phyloP scores from a whole-genome alignment of 1,284 basidiomycete species.

The Pulveroboletus sp. region DNA sequence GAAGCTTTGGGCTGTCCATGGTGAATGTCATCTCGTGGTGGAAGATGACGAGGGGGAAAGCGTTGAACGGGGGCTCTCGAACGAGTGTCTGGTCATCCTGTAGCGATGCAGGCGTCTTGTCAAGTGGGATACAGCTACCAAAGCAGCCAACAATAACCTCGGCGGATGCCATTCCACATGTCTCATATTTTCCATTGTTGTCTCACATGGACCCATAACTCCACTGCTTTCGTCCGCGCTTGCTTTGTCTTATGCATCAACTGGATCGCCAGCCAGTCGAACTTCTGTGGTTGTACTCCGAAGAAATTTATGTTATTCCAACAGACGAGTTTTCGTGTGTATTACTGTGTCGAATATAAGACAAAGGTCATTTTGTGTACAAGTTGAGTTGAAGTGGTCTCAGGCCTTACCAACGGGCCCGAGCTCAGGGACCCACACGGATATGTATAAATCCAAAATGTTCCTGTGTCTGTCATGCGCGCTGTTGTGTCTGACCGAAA shows the following conservation, averaged over 20 bases:
- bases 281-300: too few species aligned
- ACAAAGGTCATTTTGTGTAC: too few species aligned
- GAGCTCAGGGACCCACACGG: too few species aligned
- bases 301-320: too few species aligned
- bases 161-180: background rate
- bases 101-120: background rate
- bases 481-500: background rate
- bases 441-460: too few species aligned
- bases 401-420: too few species aligned
- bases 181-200: background rate
- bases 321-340: too few species aligned
- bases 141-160: background rate
- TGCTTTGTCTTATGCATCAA: background rate
- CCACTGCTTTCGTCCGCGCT: background rate
- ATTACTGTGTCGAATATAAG: too few species aligned
- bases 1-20: slow-evolving; percentile 24
- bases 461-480: too few species aligned
- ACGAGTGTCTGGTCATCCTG: background rate
- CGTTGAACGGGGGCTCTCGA: background rate
- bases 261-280: too few species aligned
- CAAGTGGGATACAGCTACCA: background rate
- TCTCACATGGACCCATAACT: background rate
- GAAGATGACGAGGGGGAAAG: background rate
- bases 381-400: too few species aligned
- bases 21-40: slow-evolving; percentile 1